These are phyloP conservation scores for Ministeria vibrans DNA, from an alignment of 78 protist genomes.

Conservation along the genomic window DNA sequence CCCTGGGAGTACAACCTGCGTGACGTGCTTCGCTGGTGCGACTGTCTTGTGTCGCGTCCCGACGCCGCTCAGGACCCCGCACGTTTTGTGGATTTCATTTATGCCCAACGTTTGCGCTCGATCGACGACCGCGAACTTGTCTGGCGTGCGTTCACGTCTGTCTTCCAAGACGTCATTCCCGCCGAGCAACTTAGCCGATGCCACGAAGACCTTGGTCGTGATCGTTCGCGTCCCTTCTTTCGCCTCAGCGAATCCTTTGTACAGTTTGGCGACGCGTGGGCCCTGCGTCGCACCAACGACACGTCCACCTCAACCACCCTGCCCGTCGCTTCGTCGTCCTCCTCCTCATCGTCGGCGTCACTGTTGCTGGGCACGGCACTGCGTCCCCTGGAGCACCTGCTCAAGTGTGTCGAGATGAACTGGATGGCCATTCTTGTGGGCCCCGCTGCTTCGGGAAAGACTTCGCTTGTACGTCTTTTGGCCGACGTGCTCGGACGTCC, in stretches of 20 bases:
- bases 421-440: slow-evolving; percentile 83
- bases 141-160: too few species aligned
- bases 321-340: too few species aligned
- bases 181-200: too few species aligned
- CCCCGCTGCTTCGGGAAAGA: slow-evolving; percentile 82
- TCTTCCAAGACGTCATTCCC: too few species aligned
- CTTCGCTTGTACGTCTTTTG: slow-evolving; percentile 59
- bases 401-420: slow-evolving; percentile 39
- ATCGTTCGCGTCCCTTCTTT: too few species aligned
- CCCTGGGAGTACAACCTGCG: slow-evolving; percentile 99
- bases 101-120: slow-evolving; percentile 81
- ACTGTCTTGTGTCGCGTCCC: slow-evolving; percentile 22
- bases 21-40: slow-evolving; percentile 93
- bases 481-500: slow-evolving; percentile 69
- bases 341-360: too few species aligned
- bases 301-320: too few species aligned
- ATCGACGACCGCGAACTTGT: slow-evolving; percentile 66
- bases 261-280: too few species aligned
- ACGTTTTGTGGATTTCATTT: slow-evolving; percentile 62
- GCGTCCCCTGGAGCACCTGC: slow-evolving; percentile 36
- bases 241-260: too few species aligned
- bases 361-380: too few species aligned
- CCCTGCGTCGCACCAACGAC: too few species aligned
- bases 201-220: too few species aligned
- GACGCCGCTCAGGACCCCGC: neutral